Base-by-base conservation (phyloP, 2,329 filamentous ascomycete species). In the Clonostachys byssicola region DNA sequence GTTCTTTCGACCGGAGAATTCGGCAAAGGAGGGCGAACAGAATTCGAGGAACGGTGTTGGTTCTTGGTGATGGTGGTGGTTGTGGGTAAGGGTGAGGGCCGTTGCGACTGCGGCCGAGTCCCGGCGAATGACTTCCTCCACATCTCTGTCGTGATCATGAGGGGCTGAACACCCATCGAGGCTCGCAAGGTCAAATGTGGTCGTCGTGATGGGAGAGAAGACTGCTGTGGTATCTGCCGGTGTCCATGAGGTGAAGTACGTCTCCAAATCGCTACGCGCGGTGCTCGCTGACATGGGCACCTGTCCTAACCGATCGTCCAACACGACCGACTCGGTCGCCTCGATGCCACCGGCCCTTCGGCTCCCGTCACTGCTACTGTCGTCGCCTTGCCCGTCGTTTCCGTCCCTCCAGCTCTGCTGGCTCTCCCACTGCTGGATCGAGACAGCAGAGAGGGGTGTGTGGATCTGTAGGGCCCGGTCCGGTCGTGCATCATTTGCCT, bases 1-100 rank as follows among this genome's bases (percentile, higher is more conserved):
- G 52, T 79, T 78, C 23, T 69, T 71, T 13, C 70, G 72, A 12
- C 72, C 68, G 3, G 78, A 77, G 55, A 83, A 83, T 49, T 85
- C 80, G 42, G 71, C 68, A 54, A 81, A 84, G 2, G 66, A 65
- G 1, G 80, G 80, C 9, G 71, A 57, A 48, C 64, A 65, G 50
- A 83, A 80, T 38, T 80, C 78, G 10, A 79, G 61, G 6, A 72
- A 63, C 3, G 62, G 65, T 17, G 60, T 62, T 40, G 34, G 43
- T n/a, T 45, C 23, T 12, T 12, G 44, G 60, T 52, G 35, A 60
- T 55, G 42, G 46, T 18, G 14, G 10, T 18, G n/a, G n/a, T 36
- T 23, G 30, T 60, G 51, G 47, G 59, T 54, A 13, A 63, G 49
- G 5, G 55, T 59, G 9, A 60, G 53, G 23, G 49, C 53, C 33